Evolutionary conservation across 495 filamentous ascomycete genomes (phyloP).

Genomic region (Pyrenula massariospora): DNA sequence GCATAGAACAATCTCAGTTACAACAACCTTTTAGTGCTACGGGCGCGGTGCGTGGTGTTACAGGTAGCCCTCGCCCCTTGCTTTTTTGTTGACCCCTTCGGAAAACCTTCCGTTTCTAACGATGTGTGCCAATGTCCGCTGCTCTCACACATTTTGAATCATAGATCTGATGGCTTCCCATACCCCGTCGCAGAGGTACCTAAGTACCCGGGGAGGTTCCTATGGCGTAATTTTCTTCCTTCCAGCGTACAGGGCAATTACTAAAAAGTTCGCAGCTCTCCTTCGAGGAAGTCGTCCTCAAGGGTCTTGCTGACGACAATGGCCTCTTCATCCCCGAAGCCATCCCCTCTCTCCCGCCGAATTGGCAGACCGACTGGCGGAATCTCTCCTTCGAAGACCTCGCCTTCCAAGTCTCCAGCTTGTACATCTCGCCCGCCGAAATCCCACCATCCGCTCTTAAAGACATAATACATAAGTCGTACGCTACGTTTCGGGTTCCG

Average conservation of each 20-base stretch:
- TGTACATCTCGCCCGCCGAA: conserved; percentile 74
- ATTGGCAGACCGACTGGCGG: conserved; percentile 61
- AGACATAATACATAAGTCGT: conserved; percentile 65
- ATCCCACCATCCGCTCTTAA: conserved; percentile 72
- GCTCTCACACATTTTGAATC: too few species aligned
- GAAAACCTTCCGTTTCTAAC: too few species aligned
- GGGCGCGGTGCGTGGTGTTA: too few species aligned
- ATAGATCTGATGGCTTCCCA: background rate
- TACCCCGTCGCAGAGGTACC: conserved; percentile 54
- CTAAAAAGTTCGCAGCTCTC: conserved; percentile 46
- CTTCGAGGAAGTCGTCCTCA: conserved; percentile 83
- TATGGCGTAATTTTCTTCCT: conserved; percentile 48
- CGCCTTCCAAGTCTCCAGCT: conserved; percentile 59
- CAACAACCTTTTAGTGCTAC: too few species aligned
- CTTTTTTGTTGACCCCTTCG: too few species aligned
- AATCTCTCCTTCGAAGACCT: conserved; percentile 69
- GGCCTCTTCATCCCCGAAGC: conserved; percentile 85
- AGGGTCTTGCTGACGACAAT: conserved; percentile 79
- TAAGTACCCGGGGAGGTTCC: conserved; percentile 70
- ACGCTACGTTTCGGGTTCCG: conserved; percentile 71
- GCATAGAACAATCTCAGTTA: too few species aligned
- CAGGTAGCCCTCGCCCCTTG: too few species aligned
- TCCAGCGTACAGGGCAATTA: conserved; percentile 1
- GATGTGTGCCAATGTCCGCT: too few species aligned
- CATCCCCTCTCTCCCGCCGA: conserved; percentile 49